Base-by-base conservation (phyloP, 176 grass and related monocot genomes). In the Zizania latifolia region DNA sequence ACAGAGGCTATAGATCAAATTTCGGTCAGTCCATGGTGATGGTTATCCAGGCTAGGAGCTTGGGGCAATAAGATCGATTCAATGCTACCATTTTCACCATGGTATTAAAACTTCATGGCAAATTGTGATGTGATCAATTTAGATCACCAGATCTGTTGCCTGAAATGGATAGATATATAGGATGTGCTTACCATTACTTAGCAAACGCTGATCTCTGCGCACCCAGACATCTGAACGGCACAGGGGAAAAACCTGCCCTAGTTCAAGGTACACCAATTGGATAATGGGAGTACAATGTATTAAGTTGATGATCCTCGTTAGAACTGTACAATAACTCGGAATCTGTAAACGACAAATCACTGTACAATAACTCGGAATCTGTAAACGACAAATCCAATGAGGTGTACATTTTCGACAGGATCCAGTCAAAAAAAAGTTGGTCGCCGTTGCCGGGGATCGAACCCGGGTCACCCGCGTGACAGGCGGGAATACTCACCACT, bases 401-500 rank as follows among this genome's bases (percentile, higher is more conserved):
- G 36, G 46, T 19, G 11, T 43, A 43, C 55, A 22, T 53, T 39
- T 44, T 53, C 23, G 35, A 22, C 17, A 5, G 31, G n/a, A n/a
- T n/a, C n/a, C n/a, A 36, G 34, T 6, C 3, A 36, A 36, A 36
- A 51, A 2, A 12, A 12, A 12, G 0, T 7, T n/a, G n/a, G n/a
- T 2, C 87, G 82, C 89, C 87, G 87, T 83, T 97, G 90, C 87
- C 90, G 90, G 93, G 87, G 87, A 97, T 97, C 85, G 85, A 97
- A 97, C 90, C 90, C 87, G 85, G 87, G 87, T 92, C 85, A 12
- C 85, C 82, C 82, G 90, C 93, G 85, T 97, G 93, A 93, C 87
- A 92, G 93, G 85, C 93, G 87, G 85, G 87, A 85, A 97, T 90
- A 97, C 93, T 97, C 68, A 90, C 90, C 90, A 92, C 90, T 90